These are phyloP conservation scores for Salpingoeca rosetta DNA, from an alignment of 78 protist species.

Conservation along the genomic window DNA sequence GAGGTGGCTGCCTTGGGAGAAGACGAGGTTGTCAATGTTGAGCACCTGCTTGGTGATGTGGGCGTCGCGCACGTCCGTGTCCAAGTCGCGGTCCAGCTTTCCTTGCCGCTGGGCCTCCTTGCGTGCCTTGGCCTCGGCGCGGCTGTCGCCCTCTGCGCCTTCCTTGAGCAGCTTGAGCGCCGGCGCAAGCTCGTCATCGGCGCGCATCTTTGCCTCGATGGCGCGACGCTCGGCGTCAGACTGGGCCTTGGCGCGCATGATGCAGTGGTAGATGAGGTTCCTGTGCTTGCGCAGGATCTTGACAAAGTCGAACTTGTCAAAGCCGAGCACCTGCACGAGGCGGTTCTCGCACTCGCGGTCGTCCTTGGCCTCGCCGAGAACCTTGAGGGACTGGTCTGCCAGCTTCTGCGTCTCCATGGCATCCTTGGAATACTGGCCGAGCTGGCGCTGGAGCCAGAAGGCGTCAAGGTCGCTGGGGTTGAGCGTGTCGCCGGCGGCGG, in stretches of 20 bases:
- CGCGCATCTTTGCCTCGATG: slow-evolving; percentile 59
- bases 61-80: neutral
- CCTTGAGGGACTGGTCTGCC: slow-evolving; percentile 35
- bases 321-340: slow-evolving; percentile 66
- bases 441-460: slow-evolving; percentile 68
- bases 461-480: slow-evolving; percentile 49
- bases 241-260: slow-evolving; percentile 53
- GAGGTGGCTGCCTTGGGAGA: slow-evolving; percentile 70
- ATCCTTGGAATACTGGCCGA: slow-evolving; percentile 30
- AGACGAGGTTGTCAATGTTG: slow-evolving; percentile 71
- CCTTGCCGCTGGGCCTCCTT: neutral
- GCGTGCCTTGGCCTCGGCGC: neutral
- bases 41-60: neutral
- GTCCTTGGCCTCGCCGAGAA: slow-evolving; percentile 14
- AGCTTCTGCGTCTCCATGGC: slow-evolving; percentile 40
- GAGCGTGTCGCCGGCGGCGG: neutral
- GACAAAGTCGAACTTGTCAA: slow-evolving; percentile 70
- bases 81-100: neutral
- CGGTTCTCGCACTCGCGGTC: slow-evolving; percentile 66
- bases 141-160: neutral
- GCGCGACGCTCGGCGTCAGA: slow-evolving; percentile 49
- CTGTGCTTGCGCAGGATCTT: slow-evolving; percentile 39
- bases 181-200: slow-evolving; percentile 19
- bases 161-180: slow-evolving; percentile 33
- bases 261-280: slow-evolving; percentile 47